Evolutionary conservation across 257 asterid species (phyloP).

Genomic region (Thymus mandschuricus): DNA sequence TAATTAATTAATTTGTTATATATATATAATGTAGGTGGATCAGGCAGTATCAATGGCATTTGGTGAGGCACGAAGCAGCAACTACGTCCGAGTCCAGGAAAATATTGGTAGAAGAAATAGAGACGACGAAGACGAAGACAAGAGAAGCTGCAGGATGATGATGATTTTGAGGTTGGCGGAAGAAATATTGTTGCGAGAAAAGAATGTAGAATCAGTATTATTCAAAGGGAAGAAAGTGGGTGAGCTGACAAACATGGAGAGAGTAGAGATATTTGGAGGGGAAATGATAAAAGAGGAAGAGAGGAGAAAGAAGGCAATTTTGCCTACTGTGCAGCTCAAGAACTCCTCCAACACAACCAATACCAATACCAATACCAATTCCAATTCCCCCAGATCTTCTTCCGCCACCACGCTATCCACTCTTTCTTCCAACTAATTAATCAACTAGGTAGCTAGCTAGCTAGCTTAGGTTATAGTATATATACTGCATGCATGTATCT

Average conservation of each 20-base stretch:
- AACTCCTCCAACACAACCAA: slow-evolving; percentile 8
- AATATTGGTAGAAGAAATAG: slow-evolving; percentile 22
- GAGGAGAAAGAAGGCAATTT: slow-evolving; percentile 52
- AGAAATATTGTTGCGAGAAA: slow-evolving; percentile 58
- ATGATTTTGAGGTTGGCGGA: slow-evolving; percentile 37
- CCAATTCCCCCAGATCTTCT: slow-evolving; percentile 59
- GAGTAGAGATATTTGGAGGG: slow-evolving; percentile 53
- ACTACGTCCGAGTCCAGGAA: slow-evolving; percentile 73
- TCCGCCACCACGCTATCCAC: slow-evolving; percentile 55
- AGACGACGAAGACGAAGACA: background rate
- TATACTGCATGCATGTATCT: no score
- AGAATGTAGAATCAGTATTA: slow-evolving; percentile 66
- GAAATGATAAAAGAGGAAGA: slow-evolving; percentile 68
- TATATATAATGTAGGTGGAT: slow-evolving; percentile 56
- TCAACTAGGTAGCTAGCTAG: background rate
- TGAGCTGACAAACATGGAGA: slow-evolving; percentile 57
- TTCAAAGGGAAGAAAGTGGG: slow-evolving; percentile 70
- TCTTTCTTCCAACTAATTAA: background rate
- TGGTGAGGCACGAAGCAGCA: slow-evolving; percentile 53
- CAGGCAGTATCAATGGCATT: slow-evolving; percentile 91
- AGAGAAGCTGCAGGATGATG: no score
- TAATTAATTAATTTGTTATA: slow-evolving; percentile 15
- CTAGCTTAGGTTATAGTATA: background rate
- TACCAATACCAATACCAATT: background rate
- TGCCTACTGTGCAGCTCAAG: slow-evolving; percentile 56